Evolutionary conservation across 1,284 basidiomycete genomes (phyloP).

Genomic region (Ganoderma lingzhi): DNA sequence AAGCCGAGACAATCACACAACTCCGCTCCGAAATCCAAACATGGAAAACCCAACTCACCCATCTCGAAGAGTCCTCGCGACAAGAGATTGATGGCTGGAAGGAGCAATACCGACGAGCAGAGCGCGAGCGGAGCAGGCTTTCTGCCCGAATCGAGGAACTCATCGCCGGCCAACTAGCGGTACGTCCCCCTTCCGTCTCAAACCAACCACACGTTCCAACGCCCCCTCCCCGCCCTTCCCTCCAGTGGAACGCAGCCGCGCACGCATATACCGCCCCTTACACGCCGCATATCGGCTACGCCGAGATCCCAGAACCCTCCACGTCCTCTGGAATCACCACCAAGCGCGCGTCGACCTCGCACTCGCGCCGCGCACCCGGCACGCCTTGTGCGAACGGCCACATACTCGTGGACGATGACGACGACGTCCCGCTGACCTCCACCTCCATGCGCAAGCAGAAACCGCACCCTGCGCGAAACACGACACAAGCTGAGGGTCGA

Average conservation of each 20-base stretch:
- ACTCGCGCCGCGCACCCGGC: conserved; percentile 18
- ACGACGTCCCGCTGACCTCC: conserved; percentile 15
- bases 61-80: conserved; percentile 55
- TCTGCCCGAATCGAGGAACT: conserved; percentile 64
- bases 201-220: not conserved
- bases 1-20: conserved; percentile 65
- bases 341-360: conserved; percentile 38
- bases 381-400: conserved; percentile 19
- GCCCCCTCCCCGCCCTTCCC: not conserved
- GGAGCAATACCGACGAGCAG: conserved; percentile 73
- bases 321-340: conserved; percentile 27
- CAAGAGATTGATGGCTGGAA: conserved; percentile 68
- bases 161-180: conserved; percentile 52
- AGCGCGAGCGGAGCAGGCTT: conserved; percentile 65
- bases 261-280: conserved; percentile 31
- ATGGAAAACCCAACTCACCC: conserved; percentile 75
- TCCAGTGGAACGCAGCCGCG: conserved; percentile 30
- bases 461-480: conserved; percentile 4
- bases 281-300: conserved; percentile 33
- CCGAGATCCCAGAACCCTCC: conserved; percentile 30
- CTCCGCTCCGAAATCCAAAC: conserved; percentile 68
- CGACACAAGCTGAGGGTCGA: conserved; percentile 9
- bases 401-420: conserved; percentile 11
- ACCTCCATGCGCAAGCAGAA: conserved; percentile 18
- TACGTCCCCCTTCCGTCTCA: conserved; percentile 22